These are phyloP conservation scores for Podosphaera leucotricha DNA, from an alignment of 2,329 filamentous ascomycete genomes.

Conservation along the genomic window DNA sequence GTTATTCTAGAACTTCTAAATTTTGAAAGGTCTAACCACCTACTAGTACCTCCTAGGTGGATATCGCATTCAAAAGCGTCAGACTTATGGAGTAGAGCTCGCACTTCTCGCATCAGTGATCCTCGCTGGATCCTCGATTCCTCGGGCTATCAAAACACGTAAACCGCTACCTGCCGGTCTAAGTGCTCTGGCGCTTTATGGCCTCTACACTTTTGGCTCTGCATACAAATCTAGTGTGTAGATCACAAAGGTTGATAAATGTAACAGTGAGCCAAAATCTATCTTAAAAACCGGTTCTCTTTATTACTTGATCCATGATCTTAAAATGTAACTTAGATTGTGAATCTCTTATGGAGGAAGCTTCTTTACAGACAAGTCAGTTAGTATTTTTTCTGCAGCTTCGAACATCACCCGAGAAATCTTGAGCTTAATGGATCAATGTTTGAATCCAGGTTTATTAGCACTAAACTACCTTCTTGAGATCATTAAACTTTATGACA, in stretches of 20 bases:
- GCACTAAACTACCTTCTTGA: too few species aligned
- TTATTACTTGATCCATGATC: too few species aligned
- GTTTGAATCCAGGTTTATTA: too few species aligned
- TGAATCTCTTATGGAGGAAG: too few species aligned
- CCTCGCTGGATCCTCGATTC: constrained; percentile 63
- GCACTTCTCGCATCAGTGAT: constrained; percentile 74
- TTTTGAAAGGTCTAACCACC: not conserved
- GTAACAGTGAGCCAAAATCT: too few species aligned
- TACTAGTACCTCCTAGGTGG: constrained; percentile 45
- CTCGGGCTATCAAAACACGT: constrained; percentile 56
- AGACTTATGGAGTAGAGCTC: constrained; percentile 67
- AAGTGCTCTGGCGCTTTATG: constrained; percentile 56
- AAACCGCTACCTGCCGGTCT: constrained; percentile 71
- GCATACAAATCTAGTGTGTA: constrained; percentile 23
- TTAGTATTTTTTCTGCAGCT: too few species aligned
- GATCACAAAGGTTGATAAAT: not conserved
- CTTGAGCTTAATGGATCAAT: too few species aligned
- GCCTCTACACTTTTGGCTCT: constrained; percentile 55
- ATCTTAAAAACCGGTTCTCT: too few species aligned
- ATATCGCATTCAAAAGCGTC: constrained; percentile 49
- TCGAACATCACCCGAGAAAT: too few species aligned
- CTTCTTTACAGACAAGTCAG: too few species aligned
- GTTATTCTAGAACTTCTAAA: not conserved
- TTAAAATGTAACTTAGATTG: too few species aligned
- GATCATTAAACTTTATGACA: too few species aligned